phyloP scores from a whole-genome alignment of 1,284 basidiomycete species.

The Tausonia pullulans region DNA sequence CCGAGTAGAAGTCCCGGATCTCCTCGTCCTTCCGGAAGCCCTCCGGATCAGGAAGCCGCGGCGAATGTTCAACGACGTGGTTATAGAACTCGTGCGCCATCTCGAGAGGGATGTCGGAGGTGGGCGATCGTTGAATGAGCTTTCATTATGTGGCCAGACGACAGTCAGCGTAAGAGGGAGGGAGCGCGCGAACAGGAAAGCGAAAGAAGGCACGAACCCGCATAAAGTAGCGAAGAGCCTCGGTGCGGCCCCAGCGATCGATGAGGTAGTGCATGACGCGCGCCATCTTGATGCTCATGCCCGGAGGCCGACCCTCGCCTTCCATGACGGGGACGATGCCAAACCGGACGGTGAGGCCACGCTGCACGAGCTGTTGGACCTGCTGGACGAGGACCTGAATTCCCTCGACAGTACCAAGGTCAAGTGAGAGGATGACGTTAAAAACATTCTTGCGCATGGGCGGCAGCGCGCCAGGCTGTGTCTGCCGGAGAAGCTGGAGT shows the following conservation, averaged over 20 bases:
- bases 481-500: constrained; percentile 52
- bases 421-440: constrained; percentile 67
- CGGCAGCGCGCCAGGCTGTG: constrained; percentile 66
- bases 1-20: too few relatives aligned
- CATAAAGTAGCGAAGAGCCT: constrained; percentile 50
- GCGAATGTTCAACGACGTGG: too few relatives aligned
- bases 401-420: constrained; percentile 53
- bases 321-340: constrained; percentile 66
- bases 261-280: constrained; percentile 57
- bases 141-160: not conserved
- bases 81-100: too few relatives aligned
- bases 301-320: constrained; percentile 22
- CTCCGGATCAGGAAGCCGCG: too few relatives aligned
- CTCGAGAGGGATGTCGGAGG: not conserved
- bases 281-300: constrained; percentile 46
- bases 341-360: constrained; percentile 64
- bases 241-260: constrained; percentile 50
- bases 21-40: too few relatives aligned
- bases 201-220: constrained; percentile 37
- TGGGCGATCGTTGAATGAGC: not conserved
- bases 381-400: constrained; percentile 53
- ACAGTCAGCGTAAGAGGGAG: too few relatives aligned
- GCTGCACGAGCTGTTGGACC: constrained; percentile 55
- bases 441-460: constrained; percentile 59
- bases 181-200: not conserved